Percentiles rank a stretch among this genome's conserved stretches.
Conservation (phyloP, 2,329 filamentous ascomycete genomes). For the Biscogniauxia mediterranea region DNA sequence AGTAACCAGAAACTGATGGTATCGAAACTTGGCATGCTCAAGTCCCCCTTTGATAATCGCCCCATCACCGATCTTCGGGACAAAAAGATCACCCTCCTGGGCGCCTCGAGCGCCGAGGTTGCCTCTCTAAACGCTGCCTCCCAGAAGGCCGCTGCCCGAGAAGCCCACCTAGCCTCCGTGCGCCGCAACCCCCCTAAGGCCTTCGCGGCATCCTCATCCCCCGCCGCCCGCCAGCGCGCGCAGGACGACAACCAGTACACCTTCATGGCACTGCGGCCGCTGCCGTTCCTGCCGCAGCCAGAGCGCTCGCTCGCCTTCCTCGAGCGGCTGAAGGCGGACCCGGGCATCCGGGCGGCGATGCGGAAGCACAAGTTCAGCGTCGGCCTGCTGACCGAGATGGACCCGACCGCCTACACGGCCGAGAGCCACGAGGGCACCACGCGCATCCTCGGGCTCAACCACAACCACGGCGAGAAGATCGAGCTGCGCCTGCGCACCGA, state of each 20-base stretch:
- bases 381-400: conserved; percentile 89
- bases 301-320: conserved; percentile 70
- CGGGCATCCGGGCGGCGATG: conserved; percentile 84
- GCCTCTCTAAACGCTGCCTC: conserved; percentile 50
- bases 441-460: conserved; percentile 80
- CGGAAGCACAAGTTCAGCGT: conserved; percentile 80
- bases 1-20: conserved; percentile 68
- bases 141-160: conserved; percentile 46
- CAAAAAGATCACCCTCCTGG: conserved; percentile 66
- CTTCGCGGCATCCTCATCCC: conserved; percentile 22
- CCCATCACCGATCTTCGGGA: conserved; percentile 46
- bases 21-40: conserved; percentile 63
- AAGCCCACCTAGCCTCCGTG: conserved; percentile 39
- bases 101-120: conserved; percentile 60
- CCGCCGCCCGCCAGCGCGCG: conserved; percentile 37
- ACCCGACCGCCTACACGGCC: conserved; percentile 76
- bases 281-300: conserved; percentile 75
- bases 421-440: conserved; percentile 69
- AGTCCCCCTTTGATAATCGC: conserved; percentile 59
- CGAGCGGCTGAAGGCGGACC: conserved; percentile 73
- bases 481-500: conserved; percentile 90
- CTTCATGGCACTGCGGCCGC: conserved; percentile 73
- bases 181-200: conserved; percentile 28
- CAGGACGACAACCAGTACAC: conserved; percentile 69
- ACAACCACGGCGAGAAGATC: conserved; percentile 85